These are phyloP conservation scores for Suillus fuscotomentosus DNA, from an alignment of 768 basidiomycete species.

Conservation along the genomic window DNA sequence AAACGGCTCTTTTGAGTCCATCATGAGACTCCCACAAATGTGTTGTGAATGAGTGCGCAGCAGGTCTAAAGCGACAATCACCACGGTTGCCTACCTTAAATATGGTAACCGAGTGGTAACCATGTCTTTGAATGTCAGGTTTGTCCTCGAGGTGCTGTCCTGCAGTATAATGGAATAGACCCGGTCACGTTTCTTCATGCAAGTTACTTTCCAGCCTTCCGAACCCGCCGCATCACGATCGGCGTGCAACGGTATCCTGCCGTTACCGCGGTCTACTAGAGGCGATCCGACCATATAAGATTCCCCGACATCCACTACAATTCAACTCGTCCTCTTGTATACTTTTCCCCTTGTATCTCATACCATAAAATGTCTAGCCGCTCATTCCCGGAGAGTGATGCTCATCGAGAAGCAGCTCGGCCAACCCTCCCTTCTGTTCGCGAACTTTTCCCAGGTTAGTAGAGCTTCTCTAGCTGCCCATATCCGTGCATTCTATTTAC, in stretches of 20 bases:
- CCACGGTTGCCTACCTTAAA: constrained; percentile 22
- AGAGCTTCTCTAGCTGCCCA: background rate
- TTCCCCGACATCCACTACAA: constrained; percentile 8
- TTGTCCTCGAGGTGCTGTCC: constrained; percentile 17
- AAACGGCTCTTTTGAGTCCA: constrained; percentile 8
- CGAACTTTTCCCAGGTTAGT: constrained; percentile 61
- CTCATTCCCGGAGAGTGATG: constrained; percentile 23
- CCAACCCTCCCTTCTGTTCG: constrained; percentile 73
- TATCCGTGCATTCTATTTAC: background rate
- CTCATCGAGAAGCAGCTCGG: constrained; percentile 31
- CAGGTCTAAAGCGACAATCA: constrained; percentile 31
- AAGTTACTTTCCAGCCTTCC: constrained; percentile 12
- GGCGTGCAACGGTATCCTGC: constrained; percentile 20
- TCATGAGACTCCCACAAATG: constrained; percentile 9
- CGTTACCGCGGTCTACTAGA: background rate
- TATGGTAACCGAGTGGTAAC: constrained; percentile 29
- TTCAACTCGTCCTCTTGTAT: constrained; percentile 9
- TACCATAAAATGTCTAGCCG: constrained; percentile 30
- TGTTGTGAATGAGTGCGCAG: constrained; percentile 29
- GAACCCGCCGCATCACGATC: constrained; percentile 23
- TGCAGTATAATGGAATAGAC: constrained; percentile 21
- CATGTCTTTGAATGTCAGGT: constrained; percentile 17
- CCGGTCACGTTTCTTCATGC: constrained; percentile 27
- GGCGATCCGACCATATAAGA: constrained; percentile 6
- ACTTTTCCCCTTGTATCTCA: constrained; percentile 17